phyloP scores from a whole-genome alignment of 164 flowering plant species.

The Sextonia rubra region DNA sequence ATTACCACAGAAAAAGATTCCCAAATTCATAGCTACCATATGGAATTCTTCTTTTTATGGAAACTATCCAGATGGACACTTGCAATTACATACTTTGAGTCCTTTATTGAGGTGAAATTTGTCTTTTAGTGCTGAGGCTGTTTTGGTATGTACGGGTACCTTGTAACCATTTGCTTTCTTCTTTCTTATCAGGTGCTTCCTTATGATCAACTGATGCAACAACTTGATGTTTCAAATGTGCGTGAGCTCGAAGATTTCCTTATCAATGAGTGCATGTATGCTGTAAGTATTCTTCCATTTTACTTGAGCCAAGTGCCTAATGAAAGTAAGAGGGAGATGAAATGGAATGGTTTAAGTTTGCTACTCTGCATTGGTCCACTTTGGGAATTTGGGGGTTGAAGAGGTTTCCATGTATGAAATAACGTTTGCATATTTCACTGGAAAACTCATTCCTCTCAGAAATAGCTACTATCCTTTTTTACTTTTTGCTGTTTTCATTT shows the following conservation, averaged over 20 bases:
- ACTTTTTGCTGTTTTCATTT: no score
- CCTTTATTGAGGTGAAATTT: background rate
- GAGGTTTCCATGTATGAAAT: no score
- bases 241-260: constrained; percentile 98
- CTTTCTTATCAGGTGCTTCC: constrained; percentile 59
- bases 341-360: background rate
- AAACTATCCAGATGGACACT: background rate
- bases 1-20: no score
- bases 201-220: constrained; percentile 83
- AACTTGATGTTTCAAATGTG: constrained; percentile 87
- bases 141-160: background rate
- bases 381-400: no score
- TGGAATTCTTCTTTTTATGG: no score
- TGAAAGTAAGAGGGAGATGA: background rate
- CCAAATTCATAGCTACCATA: no score
- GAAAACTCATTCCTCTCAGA: no score
- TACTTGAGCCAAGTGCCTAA: background rate
- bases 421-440: no score
- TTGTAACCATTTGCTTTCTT: background rate
- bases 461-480: no score
- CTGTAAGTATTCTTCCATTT: constrained; percentile 47
- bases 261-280: constrained; percentile 97
- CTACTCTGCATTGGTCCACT: no score
- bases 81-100: background rate
- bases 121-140: background rate